A percentile compares a stretch with the other conserved stretches of the same genome.
Evolutionary conservation across 108 stramenopile genomes (phyloP).

Genomic region (Bacterosira constricta): DNA sequence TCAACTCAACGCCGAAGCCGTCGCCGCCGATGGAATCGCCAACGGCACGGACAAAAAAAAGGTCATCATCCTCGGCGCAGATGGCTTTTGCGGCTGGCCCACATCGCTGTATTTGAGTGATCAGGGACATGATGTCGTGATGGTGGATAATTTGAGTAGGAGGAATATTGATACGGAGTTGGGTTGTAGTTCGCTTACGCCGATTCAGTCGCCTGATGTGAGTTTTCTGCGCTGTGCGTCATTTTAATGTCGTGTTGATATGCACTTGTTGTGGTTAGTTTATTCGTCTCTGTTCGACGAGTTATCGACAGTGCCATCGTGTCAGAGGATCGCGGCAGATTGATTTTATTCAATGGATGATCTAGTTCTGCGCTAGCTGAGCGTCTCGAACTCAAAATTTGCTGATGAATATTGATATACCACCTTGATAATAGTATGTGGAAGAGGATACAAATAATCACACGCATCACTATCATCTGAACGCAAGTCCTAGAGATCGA

Average conservation of each 20-base stretch:
- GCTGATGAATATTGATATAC: too few relatives aligned
- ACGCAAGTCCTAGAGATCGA: too few relatives aligned
- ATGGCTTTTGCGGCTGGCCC: slow-evolving; percentile 99
- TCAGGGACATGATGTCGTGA: slow-evolving; percentile 89
- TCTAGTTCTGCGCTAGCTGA: too few relatives aligned
- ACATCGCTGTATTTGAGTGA: slow-evolving; percentile 92
- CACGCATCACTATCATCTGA: too few relatives aligned
- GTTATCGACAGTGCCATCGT: too few relatives aligned
- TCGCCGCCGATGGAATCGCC: background rate
- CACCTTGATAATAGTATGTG: too few relatives aligned
- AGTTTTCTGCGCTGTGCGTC: too few relatives aligned
- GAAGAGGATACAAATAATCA: too few relatives aligned
- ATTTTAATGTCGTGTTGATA: background rate
- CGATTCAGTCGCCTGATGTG: slow-evolving; percentile 85
- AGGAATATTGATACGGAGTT: slow-evolving; percentile 94
- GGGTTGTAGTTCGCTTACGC: slow-evolving; percentile 95
- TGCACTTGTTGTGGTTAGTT: background rate
- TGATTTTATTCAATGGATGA: too few relatives aligned
- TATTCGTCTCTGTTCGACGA: too few relatives aligned
- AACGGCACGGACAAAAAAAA: slow-evolving; percentile 75
- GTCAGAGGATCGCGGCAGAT: too few relatives aligned
- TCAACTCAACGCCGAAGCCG: slow-evolving; percentile 9
- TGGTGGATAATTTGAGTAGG: slow-evolving; percentile 94
- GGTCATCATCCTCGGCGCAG: slow-evolving; percentile 91
- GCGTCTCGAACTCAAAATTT: too few relatives aligned